These are phyloP conservation scores for Candida tropicalis DNA, from an alignment of 1,139 yeast species.

Conservation along the genomic window DNA sequence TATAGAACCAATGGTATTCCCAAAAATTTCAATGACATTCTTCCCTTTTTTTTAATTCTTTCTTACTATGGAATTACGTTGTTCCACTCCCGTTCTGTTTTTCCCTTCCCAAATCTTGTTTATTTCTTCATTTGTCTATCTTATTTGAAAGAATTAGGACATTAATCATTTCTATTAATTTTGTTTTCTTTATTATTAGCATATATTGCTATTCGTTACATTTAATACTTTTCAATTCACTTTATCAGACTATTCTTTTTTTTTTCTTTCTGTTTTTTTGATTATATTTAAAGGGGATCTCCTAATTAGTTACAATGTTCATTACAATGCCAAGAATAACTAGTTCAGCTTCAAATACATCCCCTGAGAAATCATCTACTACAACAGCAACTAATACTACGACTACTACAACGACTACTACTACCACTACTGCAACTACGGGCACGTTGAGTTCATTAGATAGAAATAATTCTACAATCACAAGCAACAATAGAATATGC, in stretches of 20 bases:
- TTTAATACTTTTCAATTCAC: too few relatives aligned
- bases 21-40: neutral
- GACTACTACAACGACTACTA: too few relatives aligned
- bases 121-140: too few relatives aligned
- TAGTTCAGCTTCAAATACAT: neutral
- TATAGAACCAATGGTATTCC: constrained; percentile 2
- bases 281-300: neutral
- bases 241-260: too few relatives aligned
- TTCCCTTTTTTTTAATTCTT: too few relatives aligned
- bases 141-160: too few relatives aligned
- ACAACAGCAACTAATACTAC: neutral
- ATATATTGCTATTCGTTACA: too few relatives aligned
- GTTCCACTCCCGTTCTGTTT: neutral
- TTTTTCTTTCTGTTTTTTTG: neutral
- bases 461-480: neutral
- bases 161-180: too few relatives aligned
- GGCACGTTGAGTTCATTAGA: neutral
- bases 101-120: neutral
- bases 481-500: constrained; percentile 36
- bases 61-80: too few relatives aligned
- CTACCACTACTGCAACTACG: too few relatives aligned
- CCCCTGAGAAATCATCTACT: neutral
- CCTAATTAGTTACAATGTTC: neutral
- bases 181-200: too few relatives aligned
- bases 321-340: constrained; percentile 1